Evolutionary conservation across 2,329 filamentous ascomycete genomes (phyloP).

Genomic region (Trichoderma arundinaceum): DNA sequence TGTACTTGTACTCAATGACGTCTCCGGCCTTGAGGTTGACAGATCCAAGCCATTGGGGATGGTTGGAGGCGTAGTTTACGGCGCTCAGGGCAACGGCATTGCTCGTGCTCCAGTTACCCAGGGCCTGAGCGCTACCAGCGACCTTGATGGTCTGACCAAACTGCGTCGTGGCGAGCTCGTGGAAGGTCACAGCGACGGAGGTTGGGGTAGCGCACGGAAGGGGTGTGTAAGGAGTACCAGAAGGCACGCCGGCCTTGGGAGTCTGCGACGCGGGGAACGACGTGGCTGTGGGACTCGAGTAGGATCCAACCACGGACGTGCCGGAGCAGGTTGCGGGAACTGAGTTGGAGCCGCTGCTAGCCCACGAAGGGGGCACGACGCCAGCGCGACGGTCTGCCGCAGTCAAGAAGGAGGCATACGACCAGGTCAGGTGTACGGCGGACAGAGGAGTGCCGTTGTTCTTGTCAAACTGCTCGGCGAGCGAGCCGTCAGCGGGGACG

Average conservation of each 20-base stretch:
- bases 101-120: conserved; percentile 67
- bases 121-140: conserved; percentile 60
- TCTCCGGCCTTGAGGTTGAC: conserved; percentile 62
- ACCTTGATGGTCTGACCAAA: conserved; percentile 71
- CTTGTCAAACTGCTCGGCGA: conserved; percentile 71
- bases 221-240: conserved; percentile 41
- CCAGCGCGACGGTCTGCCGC: conserved; percentile 62
- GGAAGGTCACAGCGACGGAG: conserved; percentile 66
- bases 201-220: conserved; percentile 49
- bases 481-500: conserved; percentile 63
- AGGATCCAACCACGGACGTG: conserved; percentile 56
- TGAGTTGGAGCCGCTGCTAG: conserved; percentile 50
- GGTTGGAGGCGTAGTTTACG: conserved; percentile 60
- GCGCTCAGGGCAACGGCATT: conserved; percentile 64
- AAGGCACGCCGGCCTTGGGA: conserved; percentile 44
- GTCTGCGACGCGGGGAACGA: conserved; percentile 58
- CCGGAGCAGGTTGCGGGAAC: conserved; percentile 57
- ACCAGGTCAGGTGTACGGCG: conserved; percentile 74
- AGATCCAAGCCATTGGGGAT: conserved; percentile 66
- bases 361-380: conserved; percentile 63
- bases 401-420: conserved; percentile 72
- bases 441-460: conserved; percentile 61
- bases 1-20: conserved; percentile 68
- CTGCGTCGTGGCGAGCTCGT: conserved; percentile 60
- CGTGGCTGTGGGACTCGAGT: conserved; percentile 54